phyloP scores from a whole-genome alignment of 2,329 filamentous ascomycete genomes.

The Diplodia mutila region DNA sequence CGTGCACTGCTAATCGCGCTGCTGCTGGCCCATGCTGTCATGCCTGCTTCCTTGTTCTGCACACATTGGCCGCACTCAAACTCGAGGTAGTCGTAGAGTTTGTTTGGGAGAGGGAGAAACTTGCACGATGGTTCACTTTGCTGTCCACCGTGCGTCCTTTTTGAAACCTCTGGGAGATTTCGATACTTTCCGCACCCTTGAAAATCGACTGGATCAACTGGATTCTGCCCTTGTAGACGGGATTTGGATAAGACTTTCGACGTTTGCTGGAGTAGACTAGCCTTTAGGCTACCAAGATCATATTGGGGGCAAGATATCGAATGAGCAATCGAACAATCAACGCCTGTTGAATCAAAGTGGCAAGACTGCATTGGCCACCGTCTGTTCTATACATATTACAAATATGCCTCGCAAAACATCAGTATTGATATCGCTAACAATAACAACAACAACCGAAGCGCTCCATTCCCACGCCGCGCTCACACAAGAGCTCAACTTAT shows the following conservation, averaged over 20 bases:
- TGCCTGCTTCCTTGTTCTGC: too few species aligned
- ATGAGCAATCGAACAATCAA: background rate
- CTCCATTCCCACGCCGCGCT: background rate
- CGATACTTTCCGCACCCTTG: too few species aligned
- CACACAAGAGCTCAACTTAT: background rate
- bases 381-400: background rate
- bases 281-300: background rate
- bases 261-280: too few species aligned
- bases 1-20: background rate
- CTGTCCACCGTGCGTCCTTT: too few species aligned
- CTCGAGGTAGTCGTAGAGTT: too few species aligned
- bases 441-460: background rate
- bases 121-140: too few species aligned
- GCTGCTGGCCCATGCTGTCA: background rate
- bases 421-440: background rate
- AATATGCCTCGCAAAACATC: background rate
- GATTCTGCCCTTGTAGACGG: background rate
- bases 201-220: background rate
- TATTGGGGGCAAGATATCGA: background rate
- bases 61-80: too few species aligned
- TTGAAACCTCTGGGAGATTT: too few species aligned
- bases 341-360: background rate
- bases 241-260: too few species aligned
- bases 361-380: background rate
- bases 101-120: too few species aligned